Base-by-base conservation (phyloP, 2,329 filamentous ascomycete genomes). In the Cryoendolithus antarcticus region DNA sequence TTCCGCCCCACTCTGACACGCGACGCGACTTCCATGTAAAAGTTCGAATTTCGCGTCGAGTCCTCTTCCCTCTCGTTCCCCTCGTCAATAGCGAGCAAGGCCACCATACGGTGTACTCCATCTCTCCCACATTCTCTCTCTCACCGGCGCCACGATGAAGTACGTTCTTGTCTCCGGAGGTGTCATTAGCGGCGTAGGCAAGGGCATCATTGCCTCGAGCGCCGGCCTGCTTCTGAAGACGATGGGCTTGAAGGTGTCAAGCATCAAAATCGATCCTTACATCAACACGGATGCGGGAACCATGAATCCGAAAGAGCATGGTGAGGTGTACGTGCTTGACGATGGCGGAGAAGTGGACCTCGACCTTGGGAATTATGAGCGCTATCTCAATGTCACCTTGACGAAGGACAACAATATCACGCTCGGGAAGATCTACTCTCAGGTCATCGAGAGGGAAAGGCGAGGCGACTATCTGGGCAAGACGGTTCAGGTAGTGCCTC, bases 321-420 rank as follows among this genome's bases (percentile, higher is more conserved):
- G 88, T 48, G 88, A 94, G 65, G 81, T 82, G 50, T 94, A 89
- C 57, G 88, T 95, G 35, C 73, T 91, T 42, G 77, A 84, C 51
- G 85, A 91, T 54, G 84, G 84, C 47, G 82, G 82, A 49, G 82
- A 85, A 61, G 74, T 78, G 46, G 80, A 84, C 55, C 72, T 85
- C 42, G 80, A 85, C 58, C 68, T 85, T 28, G 80, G 80, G 48
- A 84, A 84, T 61, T 84, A 83, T 63, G 80, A 84, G 59, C 73
- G 80, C 32, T 93, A 93, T 58, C 77, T 94, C 39, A 80, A 80
- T 55, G 80, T 89, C 48, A 83, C 80, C 40, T 71, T 96, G 44
- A 85, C 77, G 6, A 72, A 80, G 45, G 86, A 94, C 52, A 86
- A 89, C 69, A 96, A 96, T 63, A 93, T 98, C 63, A 98, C 91